Percentiles rank a stretch among this genome's conserved stretches.
phyloP scores from a whole-genome alignment of 73 alveolate species.

The Paramecium sexaurelia region DNA sequence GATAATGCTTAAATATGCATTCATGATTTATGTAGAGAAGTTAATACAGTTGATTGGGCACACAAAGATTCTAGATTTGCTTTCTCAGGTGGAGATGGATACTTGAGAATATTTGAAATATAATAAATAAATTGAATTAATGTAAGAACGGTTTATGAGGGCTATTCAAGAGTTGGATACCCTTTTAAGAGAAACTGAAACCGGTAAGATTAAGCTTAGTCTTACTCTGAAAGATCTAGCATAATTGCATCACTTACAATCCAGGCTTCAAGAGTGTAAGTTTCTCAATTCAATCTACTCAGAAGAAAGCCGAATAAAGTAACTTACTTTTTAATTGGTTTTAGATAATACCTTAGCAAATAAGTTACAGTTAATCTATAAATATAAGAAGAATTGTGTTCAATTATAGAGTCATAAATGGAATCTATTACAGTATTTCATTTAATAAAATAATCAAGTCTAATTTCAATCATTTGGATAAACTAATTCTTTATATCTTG shows the following conservation, averaged over 20 bases:
- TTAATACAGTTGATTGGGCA: constrained; percentile 85
- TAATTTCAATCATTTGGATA: constrained; percentile 2
- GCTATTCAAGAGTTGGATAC: constrained; percentile 5
- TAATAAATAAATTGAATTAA: constrained; percentile 60
- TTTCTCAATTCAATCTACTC: constrained; percentile 38
- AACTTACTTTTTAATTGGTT: not conserved
- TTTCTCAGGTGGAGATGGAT: constrained; percentile 93
- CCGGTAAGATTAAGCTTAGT: constrained; percentile 10
- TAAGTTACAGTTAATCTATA: not conserved
- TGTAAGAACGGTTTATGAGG: constrained; percentile 30
- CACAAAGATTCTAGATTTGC: constrained; percentile 84
- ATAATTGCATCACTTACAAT: not conserved
- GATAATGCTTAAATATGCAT: constrained; percentile 83
- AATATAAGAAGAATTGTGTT: not conserved
- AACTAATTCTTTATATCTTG: constrained; percentile 27
- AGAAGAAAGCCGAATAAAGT: constrained; percentile 7
- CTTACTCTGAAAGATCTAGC: not conserved
- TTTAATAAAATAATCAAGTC: not conserved
- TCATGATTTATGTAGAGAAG: constrained; percentile 79
- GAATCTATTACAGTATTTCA: not conserved
- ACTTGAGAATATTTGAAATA: constrained; percentile 80
- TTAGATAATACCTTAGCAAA: not conserved
- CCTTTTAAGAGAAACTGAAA: not conserved
- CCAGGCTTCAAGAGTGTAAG: constrained; percentile 21
- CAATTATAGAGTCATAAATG: not conserved